Percentiles rank a stretch among this genome's conserved stretches.
phyloP scores from a whole-genome alignment of 2,329 filamentous ascomycete genomes.

The Colletotrichum paranaense region DNA sequence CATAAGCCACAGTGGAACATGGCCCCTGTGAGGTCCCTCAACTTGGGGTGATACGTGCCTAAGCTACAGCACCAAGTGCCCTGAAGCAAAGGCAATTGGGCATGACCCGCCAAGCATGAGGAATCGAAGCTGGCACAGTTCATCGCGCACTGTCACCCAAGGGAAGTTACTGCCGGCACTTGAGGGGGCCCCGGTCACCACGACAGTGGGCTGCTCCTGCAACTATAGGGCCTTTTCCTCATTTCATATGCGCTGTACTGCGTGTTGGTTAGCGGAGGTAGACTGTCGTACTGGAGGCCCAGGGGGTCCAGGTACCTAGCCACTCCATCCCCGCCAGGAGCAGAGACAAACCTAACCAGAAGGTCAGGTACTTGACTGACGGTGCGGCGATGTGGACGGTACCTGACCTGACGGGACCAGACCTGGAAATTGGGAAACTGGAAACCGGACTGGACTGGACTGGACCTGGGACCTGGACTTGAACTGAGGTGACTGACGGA shows the following conservation, averaged over 20 bases:
- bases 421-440: slow-evolving; percentile 9
- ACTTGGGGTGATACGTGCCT: not conserved
- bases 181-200: not conserved
- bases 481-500: slow-evolving; percentile 33
- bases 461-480: slow-evolving; percentile 13
- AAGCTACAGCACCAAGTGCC: not conserved
- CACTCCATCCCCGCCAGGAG: not conserved
- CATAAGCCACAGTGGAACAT: not conserved
- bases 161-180: slow-evolving; percentile 12
- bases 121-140: slow-evolving; percentile 6
- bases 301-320: not conserved
- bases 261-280: slow-evolving; percentile 14
- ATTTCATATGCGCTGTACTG: not conserved
- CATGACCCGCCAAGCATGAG: not conserved
- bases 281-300: not conserved
- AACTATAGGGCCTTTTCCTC: not conserved
- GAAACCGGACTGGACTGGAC: slow-evolving; percentile 17
- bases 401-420: not conserved
- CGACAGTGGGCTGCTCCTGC: slow-evolving; percentile 4
- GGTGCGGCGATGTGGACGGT: too few species aligned
- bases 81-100: not conserved
- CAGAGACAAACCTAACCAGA: not conserved
- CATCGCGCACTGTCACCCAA: slow-evolving; percentile 22
- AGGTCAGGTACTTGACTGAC: not conserved
- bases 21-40: not conserved